Evolutionary conservation across 148 eudicot species (phyloP).

Genomic region (Diospyros kaki): DNA sequence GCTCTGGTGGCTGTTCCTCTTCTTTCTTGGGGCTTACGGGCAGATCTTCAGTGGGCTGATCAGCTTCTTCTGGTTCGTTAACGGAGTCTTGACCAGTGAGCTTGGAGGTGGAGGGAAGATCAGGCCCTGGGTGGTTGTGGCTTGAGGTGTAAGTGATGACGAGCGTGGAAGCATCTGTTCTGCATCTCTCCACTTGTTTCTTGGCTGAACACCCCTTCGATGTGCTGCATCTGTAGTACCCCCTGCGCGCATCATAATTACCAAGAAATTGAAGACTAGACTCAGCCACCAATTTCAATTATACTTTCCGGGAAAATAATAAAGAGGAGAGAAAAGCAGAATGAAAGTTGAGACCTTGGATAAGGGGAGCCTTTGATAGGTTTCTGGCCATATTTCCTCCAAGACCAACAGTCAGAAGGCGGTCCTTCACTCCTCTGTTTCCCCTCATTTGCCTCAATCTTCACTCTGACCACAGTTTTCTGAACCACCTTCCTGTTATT

Average conservation of each 20-base stretch:
- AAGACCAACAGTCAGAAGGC: conserved; percentile 72
- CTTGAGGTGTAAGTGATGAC: conserved; percentile 64
- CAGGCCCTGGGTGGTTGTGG: conserved; percentile 50
- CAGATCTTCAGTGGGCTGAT: conserved; percentile 1
- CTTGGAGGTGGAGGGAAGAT: conserved; percentile 2
- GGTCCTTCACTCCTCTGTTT: conserved; percentile 42
- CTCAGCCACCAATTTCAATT: not conserved
- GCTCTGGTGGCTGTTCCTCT: conserved; percentile 13
- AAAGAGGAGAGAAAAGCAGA: not conserved
- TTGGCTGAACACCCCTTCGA: conserved; percentile 76
- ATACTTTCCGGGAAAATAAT: not conserved
- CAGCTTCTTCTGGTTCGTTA: conserved; percentile 7
- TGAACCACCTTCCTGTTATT: conserved; percentile 36
- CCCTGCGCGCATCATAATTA: conserved; percentile 33
- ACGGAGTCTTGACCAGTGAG: not conserved
- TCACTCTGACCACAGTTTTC: conserved; percentile 57
- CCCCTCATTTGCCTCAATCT: conserved; percentile 42
- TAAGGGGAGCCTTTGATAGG: conserved; percentile 72
- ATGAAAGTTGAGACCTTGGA: conserved; percentile 45
- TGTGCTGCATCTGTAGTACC: conserved; percentile 82
- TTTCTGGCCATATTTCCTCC: conserved; percentile 92
- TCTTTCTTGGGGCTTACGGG: conserved; percentile 19
- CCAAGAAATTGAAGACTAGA: no score
- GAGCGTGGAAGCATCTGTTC: conserved; percentile 55
- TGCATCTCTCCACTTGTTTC: conserved; percentile 79